Evolutionary conservation across 257 asterid genomes (phyloP), one percentile per base, ranked within the genome.

Genomic region (Buddleja alternifolia): DNA sequence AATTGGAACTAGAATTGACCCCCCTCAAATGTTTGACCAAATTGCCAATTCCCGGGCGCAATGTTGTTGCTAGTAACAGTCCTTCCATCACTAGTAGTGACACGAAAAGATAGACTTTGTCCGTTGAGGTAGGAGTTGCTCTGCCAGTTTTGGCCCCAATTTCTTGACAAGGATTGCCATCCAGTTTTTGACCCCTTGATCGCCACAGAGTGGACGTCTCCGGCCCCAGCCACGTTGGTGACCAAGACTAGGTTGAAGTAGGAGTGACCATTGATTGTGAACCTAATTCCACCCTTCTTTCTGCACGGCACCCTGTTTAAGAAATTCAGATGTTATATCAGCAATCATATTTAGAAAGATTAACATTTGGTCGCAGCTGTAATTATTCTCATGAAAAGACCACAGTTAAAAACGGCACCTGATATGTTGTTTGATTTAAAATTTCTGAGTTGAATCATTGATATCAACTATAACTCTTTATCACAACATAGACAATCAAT

Each of bases 61-160:
- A 48, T 87, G 37, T 81, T 70, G 85, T 78, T 1, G 75, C 78
- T 83, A 8, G 74, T 77, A 25, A 81, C 11, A 0, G 87, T 86
- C 53, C 83, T 81, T 48, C 94, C 92, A 52, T 89, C 94, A 24
- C 96, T 83, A 9, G 91, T 68, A 21, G 92, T 89, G 42, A 89
- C 79, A 47, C 72, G 81, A 69, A 86, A 77, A 0, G 96, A 89
- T 51, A 89, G 92, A 42, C 67, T 75, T 56, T 89, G 96, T 8
- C 88, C 93, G 20, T 81, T 84, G 10, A 86, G 82, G 71, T 84
- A 44, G 4, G 83, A 63, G 61, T 84, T 81, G 82, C 89, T 83
- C 56, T 89, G 96, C 96, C 96, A 89, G 4, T 86, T 86, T 61
- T 88, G 96, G 3, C 96, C 96, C 96, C 96, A 88, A 15, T 84